Evolutionary conservation across 768 basidiomycete genomes (phyloP).

Genomic region (Mycena metata): DNA sequence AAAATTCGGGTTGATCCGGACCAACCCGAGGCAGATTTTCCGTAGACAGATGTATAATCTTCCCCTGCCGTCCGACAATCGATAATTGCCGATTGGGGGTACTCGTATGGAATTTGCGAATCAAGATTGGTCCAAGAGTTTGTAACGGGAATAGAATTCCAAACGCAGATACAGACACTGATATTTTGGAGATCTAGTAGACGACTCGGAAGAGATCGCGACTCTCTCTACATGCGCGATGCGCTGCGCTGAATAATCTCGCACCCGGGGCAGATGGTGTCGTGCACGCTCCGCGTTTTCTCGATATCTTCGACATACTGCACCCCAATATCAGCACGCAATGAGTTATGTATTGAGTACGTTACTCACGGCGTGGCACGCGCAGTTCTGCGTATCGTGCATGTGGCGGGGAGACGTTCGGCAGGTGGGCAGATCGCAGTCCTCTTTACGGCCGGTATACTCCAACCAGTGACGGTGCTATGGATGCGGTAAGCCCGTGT

Average conservation of each 20-base stretch:
- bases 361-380: constrained; percentile 2
- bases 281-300: background rate
- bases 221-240: background rate
- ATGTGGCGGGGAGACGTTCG: constrained; percentile 16
- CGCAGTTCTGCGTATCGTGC: constrained; percentile 9
- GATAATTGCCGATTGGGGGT: no score
- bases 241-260: background rate
- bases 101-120: no score
- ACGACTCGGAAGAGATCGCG: no score
- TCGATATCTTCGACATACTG: constrained; percentile 28
- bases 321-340: background rate
- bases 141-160: no score
- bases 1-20: no score
- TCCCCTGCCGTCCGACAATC: no score
- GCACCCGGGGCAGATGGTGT: constrained; percentile 16
- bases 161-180: no score
- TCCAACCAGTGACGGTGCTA: constrained; percentile 27
- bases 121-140: no score
- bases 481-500: background rate
- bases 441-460: constrained; percentile 21
- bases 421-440: constrained; percentile 25
- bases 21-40: no score
- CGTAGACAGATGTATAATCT: no score
- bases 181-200: no score
- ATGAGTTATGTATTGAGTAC: background rate